Conservation (phyloP, 768 basidiomycete species). For the Ramaria sp. region DNA sequence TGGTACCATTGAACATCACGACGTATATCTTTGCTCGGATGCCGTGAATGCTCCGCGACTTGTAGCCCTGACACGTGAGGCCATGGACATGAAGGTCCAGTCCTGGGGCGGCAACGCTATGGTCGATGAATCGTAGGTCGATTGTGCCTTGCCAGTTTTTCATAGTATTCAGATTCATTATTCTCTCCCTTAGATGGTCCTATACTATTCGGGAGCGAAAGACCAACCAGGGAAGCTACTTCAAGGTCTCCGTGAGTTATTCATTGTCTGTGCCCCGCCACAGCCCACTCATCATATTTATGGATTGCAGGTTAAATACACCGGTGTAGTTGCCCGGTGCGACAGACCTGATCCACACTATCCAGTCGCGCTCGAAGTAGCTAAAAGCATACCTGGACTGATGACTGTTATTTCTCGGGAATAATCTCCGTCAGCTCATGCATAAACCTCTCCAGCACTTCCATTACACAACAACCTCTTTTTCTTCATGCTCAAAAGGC, state of each 20-base stretch:
- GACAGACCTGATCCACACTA: slow-evolving; percentile 40
- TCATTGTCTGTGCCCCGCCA: slow-evolving; percentile 3
- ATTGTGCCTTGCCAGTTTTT: background rate
- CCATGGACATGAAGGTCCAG: slow-evolving; percentile 39
- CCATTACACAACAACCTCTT: no score
- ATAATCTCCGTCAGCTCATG: background rate
- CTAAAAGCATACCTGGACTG: slow-evolving; percentile 53
- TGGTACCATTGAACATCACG: slow-evolving; percentile 20
- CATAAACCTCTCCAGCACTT: no score
- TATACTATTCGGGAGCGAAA: slow-evolving; percentile 49
- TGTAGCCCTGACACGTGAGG: slow-evolving; percentile 41
- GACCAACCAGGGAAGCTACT: slow-evolving; percentile 35
- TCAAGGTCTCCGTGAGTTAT: slow-evolving; percentile 48
- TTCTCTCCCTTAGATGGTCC: slow-evolving; percentile 38
- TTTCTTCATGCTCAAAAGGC: no score
- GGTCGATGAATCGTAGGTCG: slow-evolving; percentile 57
- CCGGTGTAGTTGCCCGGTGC: slow-evolving; percentile 47
- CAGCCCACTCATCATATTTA: background rate
- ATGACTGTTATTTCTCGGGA: slow-evolving; percentile 49
- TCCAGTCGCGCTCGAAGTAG: slow-evolving; percentile 52
- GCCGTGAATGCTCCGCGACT: slow-evolving; percentile 52
- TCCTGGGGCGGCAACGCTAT: slow-evolving; percentile 46
- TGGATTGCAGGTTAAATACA: slow-evolving; percentile 44
- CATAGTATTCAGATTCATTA: background rate
- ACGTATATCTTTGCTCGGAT: slow-evolving; percentile 46